A percentile compares a stretch with the other conserved stretches of the same genome.
Conservation (phyloP, 805 yeast species). For the Lipomyces orientalis region DNA sequence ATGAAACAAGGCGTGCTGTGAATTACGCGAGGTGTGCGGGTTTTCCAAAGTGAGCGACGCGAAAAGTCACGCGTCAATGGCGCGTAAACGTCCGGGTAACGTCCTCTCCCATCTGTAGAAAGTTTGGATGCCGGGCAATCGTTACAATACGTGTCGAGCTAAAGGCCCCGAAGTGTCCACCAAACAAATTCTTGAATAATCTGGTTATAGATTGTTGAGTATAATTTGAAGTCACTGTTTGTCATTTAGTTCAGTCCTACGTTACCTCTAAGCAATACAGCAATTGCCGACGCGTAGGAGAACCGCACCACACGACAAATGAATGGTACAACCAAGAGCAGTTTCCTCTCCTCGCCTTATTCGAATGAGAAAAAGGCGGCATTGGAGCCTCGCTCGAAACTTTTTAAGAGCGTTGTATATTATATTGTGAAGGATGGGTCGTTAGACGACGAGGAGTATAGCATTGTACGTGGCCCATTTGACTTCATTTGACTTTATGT, state of each 20-base stretch:
- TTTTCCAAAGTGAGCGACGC: background rate
- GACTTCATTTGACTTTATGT: background rate
- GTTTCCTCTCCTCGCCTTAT: background rate
- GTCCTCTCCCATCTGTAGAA: no score
- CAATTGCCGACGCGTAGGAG: no score
- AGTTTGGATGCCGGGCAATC: no score
- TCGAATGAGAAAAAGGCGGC: background rate
- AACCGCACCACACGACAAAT: background rate
- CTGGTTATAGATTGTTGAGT: no score
- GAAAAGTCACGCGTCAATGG: background rate
- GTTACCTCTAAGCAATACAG: background rate
- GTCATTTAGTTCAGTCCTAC: no score
- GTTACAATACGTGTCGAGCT: background rate
- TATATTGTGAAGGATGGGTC: constrained; percentile 13
- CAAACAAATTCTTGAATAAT: no score
- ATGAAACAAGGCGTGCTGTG: background rate
- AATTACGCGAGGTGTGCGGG: background rate
- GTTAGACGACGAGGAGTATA: constrained; percentile 14
- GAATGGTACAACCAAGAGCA: background rate
- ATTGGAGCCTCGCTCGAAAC: constrained; percentile 6
- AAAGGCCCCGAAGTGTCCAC: no score
- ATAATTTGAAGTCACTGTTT: no score
- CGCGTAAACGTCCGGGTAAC: background rate
- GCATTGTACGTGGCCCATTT: constrained; percentile 8
- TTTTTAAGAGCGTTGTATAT: constrained; percentile 23